These are phyloP conservation scores for Besnoitia besnoiti DNA, from an alignment of 169 alveolate species.

Conservation along the genomic window DNA sequence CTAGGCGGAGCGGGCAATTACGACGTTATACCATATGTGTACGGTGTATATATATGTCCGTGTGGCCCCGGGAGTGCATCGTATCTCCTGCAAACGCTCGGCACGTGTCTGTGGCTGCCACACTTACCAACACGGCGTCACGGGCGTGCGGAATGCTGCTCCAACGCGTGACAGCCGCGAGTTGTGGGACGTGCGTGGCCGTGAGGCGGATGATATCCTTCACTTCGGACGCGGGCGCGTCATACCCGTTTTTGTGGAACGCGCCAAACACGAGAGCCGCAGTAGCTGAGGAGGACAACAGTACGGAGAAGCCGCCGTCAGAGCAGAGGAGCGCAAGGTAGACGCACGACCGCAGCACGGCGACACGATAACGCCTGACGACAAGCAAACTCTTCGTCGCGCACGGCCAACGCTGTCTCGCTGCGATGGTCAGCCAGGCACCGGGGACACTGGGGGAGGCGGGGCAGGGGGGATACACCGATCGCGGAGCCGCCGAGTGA, in stretches of 20 bases:
- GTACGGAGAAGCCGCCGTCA: neutral
- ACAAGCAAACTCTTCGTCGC: no score
- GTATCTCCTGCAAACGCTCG: no score
- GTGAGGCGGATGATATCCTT: slow-evolving; percentile 50
- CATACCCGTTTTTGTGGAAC: slow-evolving; percentile 33
- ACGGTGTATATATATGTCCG: neutral
- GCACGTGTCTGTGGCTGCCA: no score
- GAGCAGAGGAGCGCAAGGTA: neutral
- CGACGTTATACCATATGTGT: neutral
- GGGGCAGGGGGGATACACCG: no score
- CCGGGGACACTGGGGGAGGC: no score
- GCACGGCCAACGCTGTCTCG: no score
- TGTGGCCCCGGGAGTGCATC: no score
- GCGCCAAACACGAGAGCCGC: slow-evolving; percentile 58
- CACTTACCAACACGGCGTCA: slow-evolving; percentile 57
- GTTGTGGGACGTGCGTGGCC: neutral
- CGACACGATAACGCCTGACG: no score
- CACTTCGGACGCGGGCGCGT: slow-evolving; percentile 59
- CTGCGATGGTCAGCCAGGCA: no score
- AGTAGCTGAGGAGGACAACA: slow-evolving; percentile 12
- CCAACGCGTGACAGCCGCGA: slow-evolving; percentile 27
- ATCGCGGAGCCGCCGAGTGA: no score
- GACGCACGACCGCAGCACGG: no score
- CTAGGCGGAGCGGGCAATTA: neutral
- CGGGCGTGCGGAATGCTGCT: slow-evolving; percentile 38